Percentiles rank a stretch among this genome's conserved stretches.
Conservation (phyloP, 2,329 filamentous ascomycete species). For the Aspergillus hortae region DNA sequence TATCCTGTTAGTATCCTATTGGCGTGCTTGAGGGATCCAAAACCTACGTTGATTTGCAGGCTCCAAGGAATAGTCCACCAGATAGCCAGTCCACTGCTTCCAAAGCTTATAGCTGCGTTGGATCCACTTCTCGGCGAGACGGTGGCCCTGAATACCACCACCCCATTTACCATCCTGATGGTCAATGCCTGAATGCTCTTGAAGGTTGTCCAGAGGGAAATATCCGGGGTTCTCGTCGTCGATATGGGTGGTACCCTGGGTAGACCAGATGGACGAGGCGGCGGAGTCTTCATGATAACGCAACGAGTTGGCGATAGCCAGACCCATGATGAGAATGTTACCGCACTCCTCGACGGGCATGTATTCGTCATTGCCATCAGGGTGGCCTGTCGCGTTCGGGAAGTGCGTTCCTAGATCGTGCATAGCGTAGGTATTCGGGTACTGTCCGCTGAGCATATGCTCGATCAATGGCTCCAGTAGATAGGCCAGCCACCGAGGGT, state of each 20-base stretch:
- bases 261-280: constrained; percentile 58
- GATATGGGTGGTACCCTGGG: constrained; percentile 28
- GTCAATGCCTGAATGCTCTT: constrained; percentile 49
- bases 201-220: constrained; percentile 50
- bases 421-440: constrained; percentile 64
- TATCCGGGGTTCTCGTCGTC: constrained; percentile 24
- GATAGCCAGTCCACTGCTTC: constrained; percentile 74
- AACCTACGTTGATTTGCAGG: constrained; percentile 64
- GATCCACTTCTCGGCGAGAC: constrained; percentile 63
- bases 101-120: constrained; percentile 66
- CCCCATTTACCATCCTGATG: constrained; percentile 63
- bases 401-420: constrained; percentile 53
- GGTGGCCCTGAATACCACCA: constrained; percentile 50
- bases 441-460: constrained; percentile 77
- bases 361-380: constrained; percentile 51
- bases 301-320: constrained; percentile 72
- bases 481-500: constrained; percentile 75
- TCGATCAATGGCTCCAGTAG: constrained; percentile 76
- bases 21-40: not conserved
- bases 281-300: constrained; percentile 57
- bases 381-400: constrained; percentile 54
- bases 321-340: constrained; percentile 76
- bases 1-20: constrained; percentile 7
- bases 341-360: constrained; percentile 61
- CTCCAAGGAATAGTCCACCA: constrained; percentile 70